Base-by-base conservation (phyloP, 139 green algal genomes). In the Chlorella ohadii region DNA sequence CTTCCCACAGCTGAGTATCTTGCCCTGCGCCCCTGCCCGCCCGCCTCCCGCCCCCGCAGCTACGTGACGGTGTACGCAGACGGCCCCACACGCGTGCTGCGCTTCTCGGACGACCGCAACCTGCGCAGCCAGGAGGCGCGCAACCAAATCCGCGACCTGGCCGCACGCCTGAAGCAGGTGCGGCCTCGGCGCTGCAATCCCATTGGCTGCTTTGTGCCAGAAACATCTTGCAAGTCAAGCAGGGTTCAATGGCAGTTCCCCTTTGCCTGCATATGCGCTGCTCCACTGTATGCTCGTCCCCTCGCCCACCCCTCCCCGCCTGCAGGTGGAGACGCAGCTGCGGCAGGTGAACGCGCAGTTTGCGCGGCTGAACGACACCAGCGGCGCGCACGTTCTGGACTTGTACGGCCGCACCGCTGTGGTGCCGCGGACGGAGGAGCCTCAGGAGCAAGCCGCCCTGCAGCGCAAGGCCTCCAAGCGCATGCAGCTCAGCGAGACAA, bases 31-130 rank as follows among this genome's bases (percentile, higher is more conserved):
- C 16, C 72, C 72, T 65, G 72, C 72, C 47, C 28, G 0, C 72
- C 28, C 47, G 27, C 20, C 5, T 34, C 16, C 34, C 36, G 2
- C 36, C 20, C 20, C 5, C 57, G 59, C 88, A 95, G 90, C 89
- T 95, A 96, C 70, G 92, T 97, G 38, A 92, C 85, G 1, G 90
- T 98, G 57, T 97, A 95, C 82, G 94, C 95, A 12, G 95, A 98
- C 74, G 95, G 95, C 13, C 94, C 94, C 25, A 98, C 95, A 5
- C 89, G 93, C n/a, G 92, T 97, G 76, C 90, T 98, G 75, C 93
- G 92, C 80, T 96, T 98, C 82, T 90, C 82, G 9, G 94, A 98
- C 77, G 89, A 91, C 36, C 92, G 90, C 38, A 88, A 85, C 47
- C 36, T 85, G 6, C 86, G 84, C 0, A 86, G 82, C 13, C 39